phyloP scores from a whole-genome alignment of 192 early-diverging fungal genomes.

The Lunasporangiospora selenospora region DNA sequence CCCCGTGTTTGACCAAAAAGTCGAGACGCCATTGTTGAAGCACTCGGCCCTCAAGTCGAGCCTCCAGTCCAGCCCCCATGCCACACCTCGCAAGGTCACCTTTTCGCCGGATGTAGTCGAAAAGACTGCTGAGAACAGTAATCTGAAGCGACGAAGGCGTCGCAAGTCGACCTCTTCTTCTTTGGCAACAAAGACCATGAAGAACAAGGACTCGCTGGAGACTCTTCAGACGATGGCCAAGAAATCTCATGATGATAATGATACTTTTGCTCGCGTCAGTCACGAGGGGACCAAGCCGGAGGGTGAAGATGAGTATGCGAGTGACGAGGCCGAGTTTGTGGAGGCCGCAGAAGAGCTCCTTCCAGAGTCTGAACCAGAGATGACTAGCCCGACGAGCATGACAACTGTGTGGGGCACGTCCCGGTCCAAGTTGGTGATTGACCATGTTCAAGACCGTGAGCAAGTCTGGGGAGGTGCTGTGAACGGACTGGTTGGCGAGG shows the following conservation, averaged over 20 bases:
- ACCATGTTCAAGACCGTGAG: background rate
- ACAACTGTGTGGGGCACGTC: background rate
- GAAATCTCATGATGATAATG: background rate
- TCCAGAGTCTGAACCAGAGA: background rate
- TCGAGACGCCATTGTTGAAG: background rate
- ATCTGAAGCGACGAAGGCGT: conserved; percentile 1
- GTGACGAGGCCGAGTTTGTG: conserved; percentile 33
- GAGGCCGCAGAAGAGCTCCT: conserved; percentile 12
- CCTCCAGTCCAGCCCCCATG: no score
- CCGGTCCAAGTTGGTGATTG: background rate
- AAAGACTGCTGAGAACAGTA: conserved; percentile 14
- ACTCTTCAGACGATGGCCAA: background rate
- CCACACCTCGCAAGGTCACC: conserved; percentile 8
- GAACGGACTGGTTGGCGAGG: background rate
- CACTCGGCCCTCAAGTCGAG: background rate
- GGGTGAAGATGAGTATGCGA: conserved; percentile 11
- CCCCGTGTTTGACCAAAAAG: background rate
- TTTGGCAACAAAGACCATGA: background rate
- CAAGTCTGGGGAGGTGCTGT: background rate
- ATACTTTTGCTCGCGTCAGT: no score
- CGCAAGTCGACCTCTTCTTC: background rate
- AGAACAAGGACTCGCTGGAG: background rate
- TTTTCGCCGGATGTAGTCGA: conserved; percentile 36
- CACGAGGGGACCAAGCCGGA: background rate
- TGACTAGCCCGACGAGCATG: background rate